Base-by-base conservation (phyloP, 2,329 filamentous ascomycete species). In the Fusarium clavum region DNA sequence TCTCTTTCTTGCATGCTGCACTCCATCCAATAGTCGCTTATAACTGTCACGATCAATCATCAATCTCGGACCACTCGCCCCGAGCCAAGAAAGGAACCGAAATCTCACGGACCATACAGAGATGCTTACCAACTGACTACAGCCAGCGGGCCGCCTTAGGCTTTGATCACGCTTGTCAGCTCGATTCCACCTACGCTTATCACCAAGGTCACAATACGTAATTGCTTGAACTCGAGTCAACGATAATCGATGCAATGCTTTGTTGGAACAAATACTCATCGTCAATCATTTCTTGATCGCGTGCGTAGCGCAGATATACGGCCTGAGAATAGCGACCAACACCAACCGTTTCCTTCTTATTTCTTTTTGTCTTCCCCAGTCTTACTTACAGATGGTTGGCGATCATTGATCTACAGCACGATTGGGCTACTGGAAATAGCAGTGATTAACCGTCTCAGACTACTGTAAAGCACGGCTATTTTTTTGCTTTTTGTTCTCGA, bases 111-210 rank as follows among this genome's bases (percentile, higher is more conserved):
- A 47, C 72, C 69, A 75, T 63, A 46, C 43, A 27, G 16, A 57
- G 30, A 56, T 65, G 46, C 52, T 73, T 73, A 58, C 45, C 24
- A 71, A 51, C 69, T 72, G 18, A 38, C 34, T n/a, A n/a, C 34
- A 72, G 55, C 53, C 55, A 61, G 61, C 70, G 70, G 73, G 59
- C 70, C 72, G 73, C 64, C 57, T 65, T 45, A 66, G 56, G 67
- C 51, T 57, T 49, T 57, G 47, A 25, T 13, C 32, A 54, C 38
- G 48, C 54, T 57, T 65, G 65, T 51, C 67, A 72, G 60, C 64
- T 74, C 30, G 30, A 25, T 38, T 49, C 47, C 14, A 51, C 22
- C 12, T 51, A 25, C 34, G 57, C 49, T 43, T 53, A 53, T 53
- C 49, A 12, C 20, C 22, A 27, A 25, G 49, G 22, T 16, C 25